A percentile compares a stretch with the other conserved stretches of the same genome.
These are phyloP conservation scores for Penicillium ochrochloron DNA, from an alignment of 495 filamentous ascomycete species.

Conservation along the genomic window DNA sequence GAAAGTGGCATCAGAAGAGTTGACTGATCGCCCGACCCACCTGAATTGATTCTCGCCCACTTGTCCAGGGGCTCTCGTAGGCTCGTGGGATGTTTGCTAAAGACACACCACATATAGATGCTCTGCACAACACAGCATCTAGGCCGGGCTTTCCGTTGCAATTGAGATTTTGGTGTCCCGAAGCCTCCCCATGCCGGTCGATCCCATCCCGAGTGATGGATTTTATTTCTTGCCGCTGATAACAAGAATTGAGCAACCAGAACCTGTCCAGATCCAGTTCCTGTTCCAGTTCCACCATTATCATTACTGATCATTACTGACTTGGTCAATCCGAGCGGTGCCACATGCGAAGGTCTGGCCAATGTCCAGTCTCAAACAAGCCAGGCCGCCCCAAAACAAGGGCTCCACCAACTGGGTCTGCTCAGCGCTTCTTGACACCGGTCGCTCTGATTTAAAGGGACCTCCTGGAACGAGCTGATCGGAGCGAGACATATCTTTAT, in stretches of 20 bases:
- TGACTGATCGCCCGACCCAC: conserved; percentile 32
- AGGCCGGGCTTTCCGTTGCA: neutral
- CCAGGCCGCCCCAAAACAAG: conserved; percentile 12
- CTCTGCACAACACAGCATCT: neutral
- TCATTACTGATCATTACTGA: conserved; percentile 10
- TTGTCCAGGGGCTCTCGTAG: conserved; percentile 17
- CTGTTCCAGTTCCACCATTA: neutral
- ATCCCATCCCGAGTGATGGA: neutral
- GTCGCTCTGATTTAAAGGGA: conserved; percentile 10
- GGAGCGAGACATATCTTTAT: conserved; percentile 1
- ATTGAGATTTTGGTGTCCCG: conserved; percentile 6
- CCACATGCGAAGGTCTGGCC: conserved; percentile 4
- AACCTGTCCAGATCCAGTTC: neutral
- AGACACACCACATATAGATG: too few relatives aligned
- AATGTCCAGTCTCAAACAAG: conserved; percentile 1
- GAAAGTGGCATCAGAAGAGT: neutral
- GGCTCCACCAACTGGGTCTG: conserved; percentile 5
- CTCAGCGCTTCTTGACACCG: conserved; percentile 5
- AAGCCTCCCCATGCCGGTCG: neutral
- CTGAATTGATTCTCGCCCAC: neutral
- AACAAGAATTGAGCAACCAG: too few relatives aligned
- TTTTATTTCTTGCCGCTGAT: neutral
- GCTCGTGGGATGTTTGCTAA: too few relatives aligned
- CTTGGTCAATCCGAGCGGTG: conserved; percentile 10
- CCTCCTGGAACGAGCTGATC: conserved; percentile 11